Percentiles rank a stretch among this genome's conserved stretches.
Evolutionary conservation across 2,329 filamentous ascomycete genomes (phyloP).

Genomic region (Pseudocercospora fijiensis): DNA sequence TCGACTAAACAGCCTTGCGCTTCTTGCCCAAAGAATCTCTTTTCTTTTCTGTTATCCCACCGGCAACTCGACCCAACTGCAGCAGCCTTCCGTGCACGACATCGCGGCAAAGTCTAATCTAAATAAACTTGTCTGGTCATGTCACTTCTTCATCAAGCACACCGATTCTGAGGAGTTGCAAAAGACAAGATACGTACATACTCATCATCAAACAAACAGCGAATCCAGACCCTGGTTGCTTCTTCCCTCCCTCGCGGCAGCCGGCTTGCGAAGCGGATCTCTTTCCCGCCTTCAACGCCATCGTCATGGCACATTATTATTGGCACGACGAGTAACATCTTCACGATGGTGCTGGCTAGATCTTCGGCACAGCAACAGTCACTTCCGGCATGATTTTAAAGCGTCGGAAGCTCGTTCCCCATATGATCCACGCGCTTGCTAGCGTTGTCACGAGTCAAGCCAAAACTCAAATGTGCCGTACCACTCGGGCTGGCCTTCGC

Average conservation of each 20-base stretch:
- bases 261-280: background rate
- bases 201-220: too few species aligned
- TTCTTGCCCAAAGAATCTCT: too few species aligned
- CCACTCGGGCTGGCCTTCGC: background rate
- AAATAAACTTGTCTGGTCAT: background rate
- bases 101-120: too few species aligned
- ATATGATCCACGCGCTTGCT: slow-evolving; percentile 17
- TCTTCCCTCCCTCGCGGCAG: background rate
- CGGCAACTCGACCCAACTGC: too few species aligned
- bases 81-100: too few species aligned
- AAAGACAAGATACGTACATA: background rate
- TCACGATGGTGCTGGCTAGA: background rate
- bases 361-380: slow-evolving; percentile 1
- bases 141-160: background rate
- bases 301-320: background rate
- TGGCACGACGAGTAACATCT: background rate
- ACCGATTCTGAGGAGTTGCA: background rate
- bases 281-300: too few species aligned
- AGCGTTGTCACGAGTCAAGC: slow-evolving; percentile 11
- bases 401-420: slow-evolving; percentile 2
- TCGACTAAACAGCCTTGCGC: too few species aligned
- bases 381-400: background rate
- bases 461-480: slow-evolving; percentile 15
- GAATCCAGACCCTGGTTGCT: background rate
- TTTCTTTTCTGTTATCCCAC: too few species aligned